Evolutionary conservation across 108 stramenopile genomes (phyloP).

Genomic region (Fistulifera pelliculosa): DNA sequence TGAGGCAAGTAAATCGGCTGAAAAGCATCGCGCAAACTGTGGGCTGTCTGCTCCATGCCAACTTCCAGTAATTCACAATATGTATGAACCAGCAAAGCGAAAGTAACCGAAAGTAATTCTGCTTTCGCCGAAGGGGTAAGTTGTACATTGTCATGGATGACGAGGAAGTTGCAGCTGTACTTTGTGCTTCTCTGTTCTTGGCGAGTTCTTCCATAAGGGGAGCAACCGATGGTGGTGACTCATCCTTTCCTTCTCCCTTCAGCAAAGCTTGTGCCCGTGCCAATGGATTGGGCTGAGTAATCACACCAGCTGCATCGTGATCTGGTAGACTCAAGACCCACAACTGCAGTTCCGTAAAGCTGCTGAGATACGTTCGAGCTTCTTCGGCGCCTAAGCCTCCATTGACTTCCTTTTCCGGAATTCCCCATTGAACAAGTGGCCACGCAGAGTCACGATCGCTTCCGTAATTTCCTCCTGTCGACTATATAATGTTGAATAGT

Average conservation of each 20-base stretch:
- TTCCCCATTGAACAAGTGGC: slow-evolving; percentile 67
- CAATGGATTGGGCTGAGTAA: slow-evolving; percentile 3
- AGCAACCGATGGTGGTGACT: slow-evolving; percentile 7
- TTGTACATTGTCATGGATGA: slow-evolving; percentile 2
- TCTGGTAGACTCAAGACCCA: slow-evolving; percentile 84
- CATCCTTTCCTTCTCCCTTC: background rate
- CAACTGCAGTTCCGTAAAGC: slow-evolving; percentile 62
- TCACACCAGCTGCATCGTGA: slow-evolving; percentile 21
- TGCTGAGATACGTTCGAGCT: slow-evolving; percentile 62
- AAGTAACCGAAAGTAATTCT: slow-evolving; percentile 76
- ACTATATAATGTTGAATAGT: slow-evolving; percentile 11
- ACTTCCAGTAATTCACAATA: slow-evolving; percentile 79
- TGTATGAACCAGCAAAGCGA: slow-evolving; percentile 79
- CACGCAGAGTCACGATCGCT: slow-evolving; percentile 77
- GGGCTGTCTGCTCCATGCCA: slow-evolving; percentile 69
- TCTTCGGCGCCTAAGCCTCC: slow-evolving; percentile 41
- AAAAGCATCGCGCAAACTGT: slow-evolving; percentile 60
- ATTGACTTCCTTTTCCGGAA: slow-evolving; percentile 16
- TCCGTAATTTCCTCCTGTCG: slow-evolving; percentile 70
- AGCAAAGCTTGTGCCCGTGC: slow-evolving; percentile 3
- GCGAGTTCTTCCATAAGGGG: slow-evolving; percentile 5
- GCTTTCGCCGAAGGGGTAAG: slow-evolving; percentile 64
- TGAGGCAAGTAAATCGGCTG: slow-evolving; percentile 63
- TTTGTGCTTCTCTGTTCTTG: background rate
- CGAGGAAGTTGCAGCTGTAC: background rate